phyloP scores from a whole-genome alignment of 768 basidiomycete species.

The Auriscalpium vulgare region DNA sequence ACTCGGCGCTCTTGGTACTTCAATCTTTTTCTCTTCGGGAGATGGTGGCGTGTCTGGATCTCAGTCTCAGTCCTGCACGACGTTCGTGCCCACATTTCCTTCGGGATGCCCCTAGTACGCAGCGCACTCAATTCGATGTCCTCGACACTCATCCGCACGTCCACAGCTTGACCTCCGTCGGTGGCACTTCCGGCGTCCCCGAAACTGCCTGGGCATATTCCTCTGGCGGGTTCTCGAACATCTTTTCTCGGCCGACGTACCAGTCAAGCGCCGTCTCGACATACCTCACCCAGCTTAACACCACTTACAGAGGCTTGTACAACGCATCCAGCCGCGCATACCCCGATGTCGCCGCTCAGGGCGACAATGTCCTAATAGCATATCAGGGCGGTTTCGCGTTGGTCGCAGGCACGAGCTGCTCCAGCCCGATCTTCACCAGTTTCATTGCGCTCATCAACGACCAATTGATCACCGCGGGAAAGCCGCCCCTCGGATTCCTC shows the following conservation, averaged over 20 bases:
- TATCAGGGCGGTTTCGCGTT: neutral
- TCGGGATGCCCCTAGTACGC: constrained; percentile 27
- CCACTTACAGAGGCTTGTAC: constrained; percentile 23
- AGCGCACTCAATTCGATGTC: neutral
- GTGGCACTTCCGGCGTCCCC: constrained; percentile 5
- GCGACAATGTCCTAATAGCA: constrained; percentile 21
- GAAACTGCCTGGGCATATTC: constrained; percentile 18
- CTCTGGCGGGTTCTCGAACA: constrained; percentile 23
- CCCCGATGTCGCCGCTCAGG: constrained; percentile 40
- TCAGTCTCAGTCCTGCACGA: constrained; percentile 19
- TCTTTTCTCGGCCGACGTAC: constrained; percentile 24
- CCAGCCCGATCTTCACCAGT: constrained; percentile 27
- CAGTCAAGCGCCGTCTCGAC: constrained; percentile 29
- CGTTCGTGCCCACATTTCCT: constrained; percentile 28
- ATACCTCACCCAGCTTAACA: constrained; percentile 30
- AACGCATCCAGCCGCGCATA: constrained; percentile 32
- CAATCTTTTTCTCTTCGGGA: constrained; percentile 30
- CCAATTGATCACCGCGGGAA: constrained; percentile 20
- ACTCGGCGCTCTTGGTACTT: constrained; percentile 28
- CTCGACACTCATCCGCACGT: neutral
- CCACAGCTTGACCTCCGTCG: neutral
- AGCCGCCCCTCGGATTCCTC: constrained; percentile 15
- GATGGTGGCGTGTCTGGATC: constrained; percentile 30
- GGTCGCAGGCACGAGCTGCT: constrained; percentile 26
- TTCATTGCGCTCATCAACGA: constrained; percentile 28